These are phyloP conservation scores for Rhizophora apiculata DNA, from an alignment of 345 rosid genomes.

Conservation along the genomic window DNA sequence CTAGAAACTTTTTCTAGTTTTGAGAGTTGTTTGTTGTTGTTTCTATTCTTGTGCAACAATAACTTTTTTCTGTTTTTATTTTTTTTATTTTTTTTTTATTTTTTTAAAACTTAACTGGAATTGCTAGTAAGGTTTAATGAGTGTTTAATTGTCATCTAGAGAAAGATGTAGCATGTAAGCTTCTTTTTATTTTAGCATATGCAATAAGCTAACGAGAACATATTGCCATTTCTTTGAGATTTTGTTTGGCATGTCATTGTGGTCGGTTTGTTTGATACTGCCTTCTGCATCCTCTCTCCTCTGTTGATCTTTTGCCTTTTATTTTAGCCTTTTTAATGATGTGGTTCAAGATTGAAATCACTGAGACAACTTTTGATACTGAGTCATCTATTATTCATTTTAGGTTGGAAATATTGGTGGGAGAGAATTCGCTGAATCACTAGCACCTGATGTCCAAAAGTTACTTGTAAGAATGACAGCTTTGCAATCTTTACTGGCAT, in stretches of 20 bases:
- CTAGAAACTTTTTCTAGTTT: not conserved
- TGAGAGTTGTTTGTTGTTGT: not conserved
- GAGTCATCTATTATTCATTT: slow-evolving; percentile 17
- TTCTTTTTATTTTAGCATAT: too few relatives aligned
- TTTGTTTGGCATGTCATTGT: too few relatives aligned
- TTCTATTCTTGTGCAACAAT: not conserved
- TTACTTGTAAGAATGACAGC: slow-evolving; percentile 65
- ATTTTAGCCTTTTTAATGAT: not conserved
- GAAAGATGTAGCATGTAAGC: too few relatives aligned
- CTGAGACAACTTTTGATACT: not conserved
- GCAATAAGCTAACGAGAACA: too few relatives aligned
- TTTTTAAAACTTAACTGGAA: not conserved
- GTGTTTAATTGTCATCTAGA: too few relatives aligned
- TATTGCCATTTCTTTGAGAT: too few relatives aligned
- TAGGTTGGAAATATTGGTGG: slow-evolving; percentile 99
- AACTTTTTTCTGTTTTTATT: not conserved
- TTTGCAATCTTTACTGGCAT: slow-evolving; percentile 11
- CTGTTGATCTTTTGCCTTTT: not conserved
- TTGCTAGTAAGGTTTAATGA: too few relatives aligned
- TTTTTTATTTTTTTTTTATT: not conserved
- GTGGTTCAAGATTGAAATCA: not conserved
- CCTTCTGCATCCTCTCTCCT: not conserved
- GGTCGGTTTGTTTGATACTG: not conserved
- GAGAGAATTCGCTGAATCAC: slow-evolving; percentile 96
- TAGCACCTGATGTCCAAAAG: slow-evolving; percentile 98